Conservation (phyloP, 2,329 filamentous ascomycete genomes). For the Leptoxyphium fumago region DNA sequence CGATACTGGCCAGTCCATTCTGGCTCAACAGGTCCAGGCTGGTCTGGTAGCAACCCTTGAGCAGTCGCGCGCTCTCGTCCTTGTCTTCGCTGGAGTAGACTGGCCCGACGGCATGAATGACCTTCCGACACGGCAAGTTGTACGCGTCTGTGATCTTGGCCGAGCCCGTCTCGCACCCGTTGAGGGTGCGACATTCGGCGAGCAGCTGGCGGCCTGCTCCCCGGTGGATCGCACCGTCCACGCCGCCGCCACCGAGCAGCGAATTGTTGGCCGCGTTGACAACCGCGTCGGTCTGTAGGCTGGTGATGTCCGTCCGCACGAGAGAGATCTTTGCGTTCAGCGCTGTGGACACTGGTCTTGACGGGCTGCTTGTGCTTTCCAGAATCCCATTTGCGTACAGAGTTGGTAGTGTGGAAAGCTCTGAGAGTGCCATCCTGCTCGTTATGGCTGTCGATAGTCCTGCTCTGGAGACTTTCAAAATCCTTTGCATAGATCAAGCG, state of each 20-base stretch:
- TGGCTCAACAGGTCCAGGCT: constrained; percentile 59
- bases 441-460: neutral
- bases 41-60: constrained; percentile 53
- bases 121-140: constrained; percentile 55
- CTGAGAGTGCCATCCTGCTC: neutral
- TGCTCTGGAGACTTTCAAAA: too few species aligned
- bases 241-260: constrained; percentile 77
- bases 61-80: constrained; percentile 23
- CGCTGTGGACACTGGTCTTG: neutral
- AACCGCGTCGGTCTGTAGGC: constrained; percentile 61
- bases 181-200: constrained; percentile 54
- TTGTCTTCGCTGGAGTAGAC: constrained; percentile 37
- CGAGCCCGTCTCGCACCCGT: constrained; percentile 61
- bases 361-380: neutral
- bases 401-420: neutral
- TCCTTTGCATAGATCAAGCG: too few species aligned
- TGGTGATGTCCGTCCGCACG: constrained; percentile 68
- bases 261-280: constrained; percentile 81
- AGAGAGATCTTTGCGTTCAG: constrained; percentile 56
- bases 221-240: constrained; percentile 61
- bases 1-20: constrained; percentile 53
- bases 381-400: neutral
- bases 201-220: constrained; percentile 59
- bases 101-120: constrained; percentile 88
- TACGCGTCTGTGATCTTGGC: constrained; percentile 76